Percentiles rank a stretch among this genome's conserved stretches.
These are phyloP conservation scores for Conticribra guillardii DNA, from an alignment of 108 stramenopile species.

Conservation along the genomic window DNA sequence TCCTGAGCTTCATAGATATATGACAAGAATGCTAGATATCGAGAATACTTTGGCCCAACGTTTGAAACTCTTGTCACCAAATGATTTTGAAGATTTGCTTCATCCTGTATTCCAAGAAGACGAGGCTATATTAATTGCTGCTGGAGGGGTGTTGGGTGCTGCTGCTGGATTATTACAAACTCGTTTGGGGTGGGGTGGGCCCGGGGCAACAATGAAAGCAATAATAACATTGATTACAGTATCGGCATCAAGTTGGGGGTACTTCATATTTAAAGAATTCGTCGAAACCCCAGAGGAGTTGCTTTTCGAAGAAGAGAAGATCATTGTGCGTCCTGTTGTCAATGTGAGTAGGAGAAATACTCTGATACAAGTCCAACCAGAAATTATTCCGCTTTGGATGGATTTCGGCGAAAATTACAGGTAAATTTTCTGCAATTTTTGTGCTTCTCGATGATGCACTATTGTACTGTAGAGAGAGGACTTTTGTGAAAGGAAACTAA, in stretches of 20 bases:
- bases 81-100: conserved; percentile 90
- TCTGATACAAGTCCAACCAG: conserved; percentile 30
- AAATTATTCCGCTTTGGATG: conserved; percentile 43
- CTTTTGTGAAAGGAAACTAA: too few relatives aligned
- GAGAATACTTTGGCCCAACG: conserved; percentile 75
- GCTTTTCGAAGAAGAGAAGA: conserved; percentile 21
- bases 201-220: conserved; percentile 60
- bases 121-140: conserved; percentile 90
- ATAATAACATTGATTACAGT: conserved; percentile 43
- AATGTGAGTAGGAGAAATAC: conserved; percentile 41
- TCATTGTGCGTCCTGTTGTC: conserved; percentile 36
- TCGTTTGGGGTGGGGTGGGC: conserved; percentile 77
- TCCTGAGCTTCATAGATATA: conserved; percentile 68
- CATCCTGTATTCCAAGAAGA: conserved; percentile 98
- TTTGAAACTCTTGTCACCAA: conserved; percentile 76
- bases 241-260: conserved; percentile 45
- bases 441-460: too few relatives aligned
- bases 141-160: conserved; percentile 92
- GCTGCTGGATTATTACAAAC: conserved; percentile 87
- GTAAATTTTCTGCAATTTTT: too few relatives aligned
- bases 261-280: conserved; percentile 50
- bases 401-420: conserved; percentile 36
- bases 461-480: too few relatives aligned
- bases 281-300: conserved; percentile 37
- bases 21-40: conserved; percentile 61